A percentile compares a stretch with the other conserved stretches of the same genome.
These are phyloP conservation scores for Funneliformis mosseae DNA, from an alignment of 192 early-diverging fungal genomes.

Conservation along the genomic window DNA sequence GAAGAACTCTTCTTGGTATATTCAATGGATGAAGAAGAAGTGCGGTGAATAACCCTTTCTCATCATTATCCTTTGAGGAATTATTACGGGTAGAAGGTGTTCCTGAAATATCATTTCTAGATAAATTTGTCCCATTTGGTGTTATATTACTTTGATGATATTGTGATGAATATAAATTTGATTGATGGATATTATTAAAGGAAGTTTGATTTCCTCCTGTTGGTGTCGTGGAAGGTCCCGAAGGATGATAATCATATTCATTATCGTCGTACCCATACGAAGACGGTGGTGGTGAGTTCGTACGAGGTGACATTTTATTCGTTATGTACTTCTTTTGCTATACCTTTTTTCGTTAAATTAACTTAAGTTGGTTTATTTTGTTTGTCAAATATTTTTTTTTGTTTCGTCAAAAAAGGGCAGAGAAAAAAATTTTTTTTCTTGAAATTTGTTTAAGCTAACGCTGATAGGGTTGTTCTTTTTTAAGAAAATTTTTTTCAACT, in stretches of 20 bases:
- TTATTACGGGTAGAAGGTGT: neutral
- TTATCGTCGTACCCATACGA: conserved; percentile 12
- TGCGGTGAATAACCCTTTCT: neutral
- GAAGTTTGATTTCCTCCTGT: neutral
- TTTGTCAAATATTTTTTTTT: neutral
- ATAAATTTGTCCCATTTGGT: neutral
- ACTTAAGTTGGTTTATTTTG: too few relatives aligned
- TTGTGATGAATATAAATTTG: conserved; percentile 14
- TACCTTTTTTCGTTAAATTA: neutral
- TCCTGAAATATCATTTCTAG: conserved; percentile 5
- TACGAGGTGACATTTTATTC: conserved; percentile 32
- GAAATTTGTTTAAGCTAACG: neutral
- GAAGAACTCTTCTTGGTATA: conserved; percentile 16
- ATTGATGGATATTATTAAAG: neutral
- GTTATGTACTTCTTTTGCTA: neutral
- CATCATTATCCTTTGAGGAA: neutral
- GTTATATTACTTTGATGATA: conserved; percentile 7
- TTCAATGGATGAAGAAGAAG: conserved; percentile 9
- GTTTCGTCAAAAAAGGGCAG: neutral
- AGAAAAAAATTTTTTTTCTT: neutral
- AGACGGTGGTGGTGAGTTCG: conserved; percentile 17
- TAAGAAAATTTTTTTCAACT: too few relatives aligned
- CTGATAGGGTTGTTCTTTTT: too few relatives aligned
- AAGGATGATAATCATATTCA: neutral
- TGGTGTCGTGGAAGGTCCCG: neutral